Conservation (phyloP, 441 rosid genomes). For the Brassica hybrid region DNA sequence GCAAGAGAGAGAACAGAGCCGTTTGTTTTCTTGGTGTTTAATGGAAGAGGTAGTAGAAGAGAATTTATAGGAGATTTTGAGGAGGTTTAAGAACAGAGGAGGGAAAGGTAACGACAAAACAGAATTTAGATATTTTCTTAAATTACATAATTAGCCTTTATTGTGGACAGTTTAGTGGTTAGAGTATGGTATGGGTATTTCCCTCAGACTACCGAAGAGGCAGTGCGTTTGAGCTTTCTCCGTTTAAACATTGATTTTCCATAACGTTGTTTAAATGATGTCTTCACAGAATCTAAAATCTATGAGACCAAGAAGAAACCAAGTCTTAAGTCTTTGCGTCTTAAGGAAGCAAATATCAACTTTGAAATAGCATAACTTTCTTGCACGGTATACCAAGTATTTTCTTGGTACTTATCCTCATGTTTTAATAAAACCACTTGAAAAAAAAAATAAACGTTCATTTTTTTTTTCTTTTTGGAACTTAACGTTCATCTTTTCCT, state of each 20-base stretch:
- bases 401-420: slow-evolving; percentile 15
- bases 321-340: slow-evolving; percentile 26
- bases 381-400: slow-evolving; percentile 4
- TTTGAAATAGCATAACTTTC: slow-evolving; percentile 16
- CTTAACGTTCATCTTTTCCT: neutral
- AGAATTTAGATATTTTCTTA: neutral
- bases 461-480: no score
- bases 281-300: slow-evolving; percentile 9
- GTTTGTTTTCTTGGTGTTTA: slow-evolving; percentile 9
- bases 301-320: slow-evolving; percentile 28
- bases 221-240: neutral
- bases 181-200: slow-evolving; percentile 5
- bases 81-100: slow-evolving; percentile 25
- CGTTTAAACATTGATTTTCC: neutral
- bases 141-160: slow-evolving; percentile 5
- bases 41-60: slow-evolving; percentile 30
- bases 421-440: neutral
- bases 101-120: slow-evolving; percentile 41
- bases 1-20: slow-evolving; percentile 4
- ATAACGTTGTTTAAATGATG: slow-evolving; percentile 2
- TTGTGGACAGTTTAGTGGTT: neutral
- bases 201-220: neutral
- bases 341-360: slow-evolving; percentile 25
- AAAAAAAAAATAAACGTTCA: no score
- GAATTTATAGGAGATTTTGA: slow-evolving; percentile 30